A percentile compares a stretch with the other conserved stretches of the same genome.
Conservation (phyloP, 306 rosid species). For the Clitoria ternatea region DNA sequence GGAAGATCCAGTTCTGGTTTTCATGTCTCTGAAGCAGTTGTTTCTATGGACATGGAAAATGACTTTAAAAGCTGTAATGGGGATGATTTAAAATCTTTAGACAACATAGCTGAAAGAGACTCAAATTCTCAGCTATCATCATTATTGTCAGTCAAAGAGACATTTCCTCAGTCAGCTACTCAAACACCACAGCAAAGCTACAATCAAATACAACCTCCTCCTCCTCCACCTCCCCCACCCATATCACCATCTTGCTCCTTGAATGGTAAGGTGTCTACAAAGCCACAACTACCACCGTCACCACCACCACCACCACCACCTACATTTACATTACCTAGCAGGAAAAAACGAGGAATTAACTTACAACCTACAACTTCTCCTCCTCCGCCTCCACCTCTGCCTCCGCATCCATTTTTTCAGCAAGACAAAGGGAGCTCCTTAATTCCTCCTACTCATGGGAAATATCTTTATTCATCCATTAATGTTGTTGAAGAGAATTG, state of each 20-base stretch:
- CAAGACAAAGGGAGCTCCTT: background rate
- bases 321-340: constrained; percentile 2
- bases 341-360: constrained; percentile 10
- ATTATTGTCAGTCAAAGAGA: constrained; percentile 32
- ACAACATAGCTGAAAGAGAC: constrained; percentile 36
- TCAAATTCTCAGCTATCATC: constrained; percentile 30
- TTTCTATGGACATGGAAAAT: constrained; percentile 36
- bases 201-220: constrained; percentile 26
- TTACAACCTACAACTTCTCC: constrained; percentile 24
- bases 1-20: constrained; percentile 39
- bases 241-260: too few relatives aligned
- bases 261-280: too few relatives aligned
- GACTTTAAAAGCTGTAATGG: constrained; percentile 39
- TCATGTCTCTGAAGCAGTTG: constrained; percentile 26
- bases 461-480: constrained; percentile 28
- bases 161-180: constrained; percentile 24
- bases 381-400: constrained; percentile 32
- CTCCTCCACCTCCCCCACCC: constrained; percentile 30
- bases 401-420: constrained; percentile 21
- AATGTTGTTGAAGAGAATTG: background rate
- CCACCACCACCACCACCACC: too few relatives aligned
- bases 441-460: constrained; percentile 34
- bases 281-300: too few relatives aligned
- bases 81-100: constrained; percentile 41
- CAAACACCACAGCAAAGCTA: constrained; percentile 13